phyloP scores from a whole-genome alignment of 176 grass and related monocot species.

The Dactylis glomerata region DNA sequence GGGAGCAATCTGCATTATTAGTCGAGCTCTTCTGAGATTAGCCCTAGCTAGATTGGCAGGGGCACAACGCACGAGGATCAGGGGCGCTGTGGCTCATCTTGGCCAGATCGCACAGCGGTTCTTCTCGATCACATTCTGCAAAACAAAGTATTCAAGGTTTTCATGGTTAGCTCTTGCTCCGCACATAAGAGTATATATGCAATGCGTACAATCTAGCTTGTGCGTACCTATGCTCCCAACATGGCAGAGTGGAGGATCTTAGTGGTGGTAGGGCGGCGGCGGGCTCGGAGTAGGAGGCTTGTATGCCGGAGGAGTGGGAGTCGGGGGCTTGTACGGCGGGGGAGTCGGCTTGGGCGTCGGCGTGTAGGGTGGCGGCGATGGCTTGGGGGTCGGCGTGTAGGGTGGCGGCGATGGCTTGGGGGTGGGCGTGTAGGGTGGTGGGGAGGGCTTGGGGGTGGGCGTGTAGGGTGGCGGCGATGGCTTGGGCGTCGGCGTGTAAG shows the following conservation, averaged over 20 bases:
- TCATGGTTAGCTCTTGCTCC: background rate
- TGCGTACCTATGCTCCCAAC: constrained; percentile 22
- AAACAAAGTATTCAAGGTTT: background rate
- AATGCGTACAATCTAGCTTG: background rate
- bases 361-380: background rate
- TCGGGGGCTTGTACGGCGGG: background rate
- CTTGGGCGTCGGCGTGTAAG: background rate
- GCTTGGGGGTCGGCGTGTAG: background rate
- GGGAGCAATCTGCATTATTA: constrained; percentile 28
- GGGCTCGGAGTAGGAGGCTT: constrained; percentile 12
- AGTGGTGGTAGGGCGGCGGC: constrained; percentile 54
- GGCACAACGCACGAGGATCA: background rate
- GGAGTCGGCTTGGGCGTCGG: background rate
- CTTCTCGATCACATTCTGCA: constrained; percentile 21
- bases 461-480: background rate
- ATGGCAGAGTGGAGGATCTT: background rate
- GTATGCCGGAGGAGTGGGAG: background rate
- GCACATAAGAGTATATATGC: background rate
- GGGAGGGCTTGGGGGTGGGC: background rate
- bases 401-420: background rate
- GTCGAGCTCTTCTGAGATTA: constrained; percentile 19
- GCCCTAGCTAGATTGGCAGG: constrained; percentile 7
- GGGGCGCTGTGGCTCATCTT: constrained; percentile 7
- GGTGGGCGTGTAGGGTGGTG: background rate
- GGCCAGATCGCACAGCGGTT: background rate